phyloP scores from a whole-genome alignment of 352 stramenopile genomes.

The Globisporangium takayamanum region DNA sequence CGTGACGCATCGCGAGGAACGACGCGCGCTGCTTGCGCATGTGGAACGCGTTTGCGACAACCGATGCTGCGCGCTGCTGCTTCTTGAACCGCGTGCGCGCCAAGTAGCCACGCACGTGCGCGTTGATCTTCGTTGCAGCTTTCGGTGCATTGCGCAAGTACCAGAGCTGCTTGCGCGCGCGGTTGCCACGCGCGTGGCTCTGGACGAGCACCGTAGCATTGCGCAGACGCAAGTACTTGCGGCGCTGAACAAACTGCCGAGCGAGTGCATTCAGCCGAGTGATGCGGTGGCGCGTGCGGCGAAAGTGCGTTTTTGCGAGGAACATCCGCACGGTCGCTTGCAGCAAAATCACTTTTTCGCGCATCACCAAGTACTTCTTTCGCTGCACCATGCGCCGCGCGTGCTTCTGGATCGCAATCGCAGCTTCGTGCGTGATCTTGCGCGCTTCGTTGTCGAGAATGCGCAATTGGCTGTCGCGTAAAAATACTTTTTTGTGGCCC shows the following conservation, averaged over 20 bases:
- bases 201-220: slow-evolving; percentile 70
- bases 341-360: slow-evolving; percentile 52
- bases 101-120: slow-evolving; percentile 59
- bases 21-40: slow-evolving; percentile 57
- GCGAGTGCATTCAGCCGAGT: slow-evolving; percentile 65
- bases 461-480: slow-evolving; percentile 78
- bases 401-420: slow-evolving; percentile 73
- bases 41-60: slow-evolving; percentile 63
- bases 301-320: slow-evolving; percentile 44
- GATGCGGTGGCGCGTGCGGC: slow-evolving; percentile 44
- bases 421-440: slow-evolving; percentile 82
- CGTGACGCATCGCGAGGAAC: slow-evolving; percentile 60
- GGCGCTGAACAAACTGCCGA: slow-evolving; percentile 65
- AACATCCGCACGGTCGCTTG: slow-evolving; percentile 72
- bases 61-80: slow-evolving; percentile 58
- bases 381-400: slow-evolving; percentile 57
- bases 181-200: slow-evolving; percentile 59
- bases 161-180: slow-evolving; percentile 54
- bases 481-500: slow-evolving; percentile 86
- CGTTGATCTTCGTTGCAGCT: slow-evolving; percentile 76
- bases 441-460: slow-evolving; percentile 78
- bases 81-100: slow-evolving; percentile 59
- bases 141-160: slow-evolving; percentile 71
- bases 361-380: slow-evolving; percentile 55
- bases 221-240: slow-evolving; percentile 60